Base-by-base conservation (phyloP, 139 green algal genomes). In the Pleodorina starrii region DNA sequence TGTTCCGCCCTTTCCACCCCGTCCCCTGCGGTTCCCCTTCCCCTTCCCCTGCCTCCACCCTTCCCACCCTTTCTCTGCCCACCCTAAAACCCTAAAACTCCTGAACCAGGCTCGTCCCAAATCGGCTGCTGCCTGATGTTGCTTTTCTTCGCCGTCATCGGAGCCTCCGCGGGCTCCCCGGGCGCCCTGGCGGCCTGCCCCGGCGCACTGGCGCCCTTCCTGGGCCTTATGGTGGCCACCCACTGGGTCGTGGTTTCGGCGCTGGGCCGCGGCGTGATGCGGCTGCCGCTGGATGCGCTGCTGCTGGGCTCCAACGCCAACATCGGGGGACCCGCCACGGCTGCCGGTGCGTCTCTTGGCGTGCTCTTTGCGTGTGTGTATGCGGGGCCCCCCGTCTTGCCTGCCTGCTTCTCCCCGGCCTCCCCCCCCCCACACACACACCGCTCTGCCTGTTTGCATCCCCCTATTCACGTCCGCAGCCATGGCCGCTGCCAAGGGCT, bases 101-200 rank as follows among this genome's bases (percentile, higher is more conserved):
- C 68, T 79, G 23, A 73, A 88, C n/a, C 93, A 81, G 93, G 93
- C 12, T 84, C 93, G 17, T 81, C 78, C 5, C 79, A 92, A 27
- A 57, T 97, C 23, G 95, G 94, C 21, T 82, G 78, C 7, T 77
- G 71, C 2, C 80, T 97, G 10, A 96, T 98, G 93, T 76, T 90
- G 40, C 42, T 98, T 12, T 98, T 98, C 91, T 98, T 98, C 81
- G 92, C 95, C 6, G 94, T 95, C 29, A 95, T 98, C 35, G 96
- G 96, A 40, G 94, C 95, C 11, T 88, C 81, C 0, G 95, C 94
- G 21, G 94, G 94, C 43, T 91, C 74, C 59, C 88, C 95, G 14
- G 27, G 27, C n/a, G 85, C 86, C n/a, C 90, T 97, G 42, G 40
- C 76, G 0, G 73, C 54, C 78, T 79, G 84, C 57, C 73, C 79